Conservation (phyloP, 177 flowering plant species). For the Tripterygium wilfordii region DNA sequence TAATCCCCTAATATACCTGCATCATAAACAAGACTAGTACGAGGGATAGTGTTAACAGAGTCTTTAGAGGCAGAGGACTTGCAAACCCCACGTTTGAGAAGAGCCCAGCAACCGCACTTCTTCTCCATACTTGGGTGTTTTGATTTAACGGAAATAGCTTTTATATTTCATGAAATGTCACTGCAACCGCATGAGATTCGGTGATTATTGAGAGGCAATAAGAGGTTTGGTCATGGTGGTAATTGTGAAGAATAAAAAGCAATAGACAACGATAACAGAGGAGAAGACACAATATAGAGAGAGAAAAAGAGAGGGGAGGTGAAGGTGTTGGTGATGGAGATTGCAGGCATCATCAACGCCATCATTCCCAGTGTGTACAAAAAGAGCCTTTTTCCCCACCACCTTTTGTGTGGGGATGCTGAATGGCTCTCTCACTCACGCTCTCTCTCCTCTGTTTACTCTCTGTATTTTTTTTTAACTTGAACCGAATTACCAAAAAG, state of each 20-base stretch:
- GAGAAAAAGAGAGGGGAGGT: constrained; percentile 13
- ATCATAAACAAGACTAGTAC: constrained; percentile 84
- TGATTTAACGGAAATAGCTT: background rate
- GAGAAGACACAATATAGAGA: constrained; percentile 1
- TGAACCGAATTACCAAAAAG: no score
- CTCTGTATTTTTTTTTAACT: no score
- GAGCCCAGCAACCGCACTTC: constrained; percentile 84
- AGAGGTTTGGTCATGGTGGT: constrained; percentile 13
- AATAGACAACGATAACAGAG: background rate
- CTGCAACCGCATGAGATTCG: constrained; percentile 9
- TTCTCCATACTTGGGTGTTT: constrained; percentile 23
- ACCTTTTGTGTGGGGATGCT: constrained; percentile 31
- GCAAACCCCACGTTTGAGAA: constrained; percentile 50
- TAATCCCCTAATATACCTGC: constrained; percentile 62
- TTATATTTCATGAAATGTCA: constrained; percentile 24
- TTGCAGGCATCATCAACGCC: constrained; percentile 48
- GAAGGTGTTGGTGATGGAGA: constrained; percentile 43
- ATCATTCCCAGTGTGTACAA: constrained; percentile 56
- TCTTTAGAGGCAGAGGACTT: constrained; percentile 52
- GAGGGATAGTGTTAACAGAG: constrained; percentile 58
- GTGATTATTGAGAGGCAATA: constrained; percentile 1
- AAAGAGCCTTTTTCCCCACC: constrained; percentile 54
- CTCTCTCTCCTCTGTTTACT: background rate
- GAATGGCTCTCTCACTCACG: constrained; percentile 14
- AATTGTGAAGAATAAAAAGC: background rate